Conservation (phyloP, 495 filamentous ascomycete genomes). For the Astrothelium subdiscretum region DNA sequence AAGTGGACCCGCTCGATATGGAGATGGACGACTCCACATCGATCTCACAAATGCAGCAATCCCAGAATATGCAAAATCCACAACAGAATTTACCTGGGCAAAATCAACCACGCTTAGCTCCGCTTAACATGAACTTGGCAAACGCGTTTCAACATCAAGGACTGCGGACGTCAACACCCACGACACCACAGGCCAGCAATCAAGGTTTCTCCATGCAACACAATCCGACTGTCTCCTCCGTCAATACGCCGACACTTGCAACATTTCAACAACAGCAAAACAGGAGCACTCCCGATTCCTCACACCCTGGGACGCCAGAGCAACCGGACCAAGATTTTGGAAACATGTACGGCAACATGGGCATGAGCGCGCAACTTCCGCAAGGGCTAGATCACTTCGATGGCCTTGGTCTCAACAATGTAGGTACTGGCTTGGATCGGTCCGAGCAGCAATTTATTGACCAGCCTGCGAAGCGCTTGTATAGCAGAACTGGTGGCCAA, state of each 20-base stretch:
- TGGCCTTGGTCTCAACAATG: conserved; percentile 17
- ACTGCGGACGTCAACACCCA: conserved; percentile 72
- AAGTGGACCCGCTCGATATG: conserved; percentile 48
- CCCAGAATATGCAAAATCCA: conserved; percentile 45
- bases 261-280: conserved; percentile 44
- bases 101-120: conserved; percentile 45
- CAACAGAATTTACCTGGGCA: conserved; percentile 55
- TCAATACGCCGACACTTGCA: conserved; percentile 79
- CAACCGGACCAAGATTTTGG: conserved; percentile 37
- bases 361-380: conserved; percentile 13
- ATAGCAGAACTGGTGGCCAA: conserved; percentile 66
- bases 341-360: conserved; percentile 5
- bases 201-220: conserved; percentile 59
- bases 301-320: conserved; percentile 60
- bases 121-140: conserved; percentile 62
- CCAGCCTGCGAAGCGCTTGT: conserved; percentile 87
- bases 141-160: conserved; percentile 53
- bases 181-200: conserved; percentile 66
- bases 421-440: conserved; percentile 30
- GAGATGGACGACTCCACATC: conserved; percentile 77
- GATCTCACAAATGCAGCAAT: conserved; percentile 41
- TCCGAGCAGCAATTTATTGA: conserved; percentile 70
- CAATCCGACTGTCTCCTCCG: conserved; percentile 95
- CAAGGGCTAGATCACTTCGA: conserved; percentile 16
- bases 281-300: conserved; percentile 60